Evolutionary conservation across 1,284 basidiomycete genomes (phyloP).

Genomic region (Hemileia vastatrix): DNA sequence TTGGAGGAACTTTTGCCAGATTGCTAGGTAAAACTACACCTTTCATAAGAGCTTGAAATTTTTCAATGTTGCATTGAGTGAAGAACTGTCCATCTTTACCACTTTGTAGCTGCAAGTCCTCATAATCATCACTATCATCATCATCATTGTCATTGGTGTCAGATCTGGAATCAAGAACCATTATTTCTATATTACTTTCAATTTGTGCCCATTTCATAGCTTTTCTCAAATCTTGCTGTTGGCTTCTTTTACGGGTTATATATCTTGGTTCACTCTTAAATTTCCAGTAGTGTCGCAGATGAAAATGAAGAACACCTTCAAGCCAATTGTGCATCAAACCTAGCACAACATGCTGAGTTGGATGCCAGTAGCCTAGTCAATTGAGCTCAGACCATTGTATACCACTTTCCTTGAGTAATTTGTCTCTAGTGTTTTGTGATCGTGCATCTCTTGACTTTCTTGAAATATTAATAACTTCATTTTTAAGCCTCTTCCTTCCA

Average conservation of each 20-base stretch:
- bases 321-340: constrained; percentile 16
- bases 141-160: not conserved
- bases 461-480: not conserved
- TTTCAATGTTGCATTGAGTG: not conserved
- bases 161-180: not conserved
- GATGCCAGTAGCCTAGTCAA: constrained; percentile 3
- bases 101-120: not conserved
- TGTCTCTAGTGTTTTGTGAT: not conserved
- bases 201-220: not conserved
- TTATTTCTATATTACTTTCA: not conserved
- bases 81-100: constrained; percentile 1
- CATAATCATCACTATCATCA: not conserved
- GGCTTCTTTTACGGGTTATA: not conserved
- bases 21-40: not conserved
- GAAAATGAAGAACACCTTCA: constrained; percentile 2
- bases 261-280: not conserved
- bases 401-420: not conserved
- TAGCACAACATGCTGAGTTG: not conserved
- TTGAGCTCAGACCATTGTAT: constrained; percentile 13
- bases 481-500: too few relatives aligned
- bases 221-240: too few relatives aligned
- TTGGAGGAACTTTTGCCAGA: not conserved
- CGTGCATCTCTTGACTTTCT: not conserved
- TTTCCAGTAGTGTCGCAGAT: constrained; percentile 2
- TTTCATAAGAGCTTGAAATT: constrained; percentile 2